Evolutionary conservation across 1,139 yeast genomes (phyloP).

Genomic region (Debaryomyces sp.): DNA sequence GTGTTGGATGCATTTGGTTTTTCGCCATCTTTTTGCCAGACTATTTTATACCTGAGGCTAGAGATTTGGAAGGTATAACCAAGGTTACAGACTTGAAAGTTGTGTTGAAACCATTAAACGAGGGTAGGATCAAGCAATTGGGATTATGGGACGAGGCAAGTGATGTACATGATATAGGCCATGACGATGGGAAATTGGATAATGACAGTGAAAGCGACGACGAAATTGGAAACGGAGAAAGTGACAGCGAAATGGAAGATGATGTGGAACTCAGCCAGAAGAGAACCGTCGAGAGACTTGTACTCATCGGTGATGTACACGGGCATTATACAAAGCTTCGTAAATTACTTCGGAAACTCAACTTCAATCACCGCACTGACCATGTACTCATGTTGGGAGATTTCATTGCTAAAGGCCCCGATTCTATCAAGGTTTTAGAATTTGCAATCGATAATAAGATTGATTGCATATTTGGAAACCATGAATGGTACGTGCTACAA

Average conservation of each 20-base stretch:
- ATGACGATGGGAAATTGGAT: not conserved
- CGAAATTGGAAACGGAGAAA: slow-evolving; percentile 8
- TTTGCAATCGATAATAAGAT: slow-evolving; percentile 61
- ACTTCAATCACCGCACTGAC: slow-evolving; percentile 52
- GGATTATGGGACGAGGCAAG: slow-evolving; percentile 14
- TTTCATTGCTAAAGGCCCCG: slow-evolving; percentile 82
- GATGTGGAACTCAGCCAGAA: slow-evolving; percentile 2
- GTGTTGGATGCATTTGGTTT: slow-evolving; percentile 19
- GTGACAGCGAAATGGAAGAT: not conserved
- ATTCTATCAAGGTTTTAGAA: slow-evolving; percentile 69
- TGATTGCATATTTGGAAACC: slow-evolving; percentile 85
- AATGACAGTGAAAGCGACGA: slow-evolving; percentile 9
- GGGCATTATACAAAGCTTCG: slow-evolving; percentile 66
- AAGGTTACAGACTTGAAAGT: slow-evolving; percentile 30
- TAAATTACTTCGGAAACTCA: slow-evolving; percentile 48
- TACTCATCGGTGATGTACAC: slow-evolving; percentile 86
- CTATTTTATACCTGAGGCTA: slow-evolving; percentile 37
- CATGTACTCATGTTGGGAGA: slow-evolving; percentile 80
- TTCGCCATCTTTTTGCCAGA: slow-evolving; percentile 38
- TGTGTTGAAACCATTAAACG: slow-evolving; percentile 26
- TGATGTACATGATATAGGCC: not conserved
- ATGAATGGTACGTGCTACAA: slow-evolving; percentile 68
- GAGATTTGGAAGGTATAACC: slow-evolving; percentile 27
- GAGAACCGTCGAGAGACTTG: slow-evolving; percentile 43
- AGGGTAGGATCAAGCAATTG: slow-evolving; percentile 18